Base-by-base conservation (phyloP, 192 early-diverging fungal species). In the Podila minutissima region DNA sequence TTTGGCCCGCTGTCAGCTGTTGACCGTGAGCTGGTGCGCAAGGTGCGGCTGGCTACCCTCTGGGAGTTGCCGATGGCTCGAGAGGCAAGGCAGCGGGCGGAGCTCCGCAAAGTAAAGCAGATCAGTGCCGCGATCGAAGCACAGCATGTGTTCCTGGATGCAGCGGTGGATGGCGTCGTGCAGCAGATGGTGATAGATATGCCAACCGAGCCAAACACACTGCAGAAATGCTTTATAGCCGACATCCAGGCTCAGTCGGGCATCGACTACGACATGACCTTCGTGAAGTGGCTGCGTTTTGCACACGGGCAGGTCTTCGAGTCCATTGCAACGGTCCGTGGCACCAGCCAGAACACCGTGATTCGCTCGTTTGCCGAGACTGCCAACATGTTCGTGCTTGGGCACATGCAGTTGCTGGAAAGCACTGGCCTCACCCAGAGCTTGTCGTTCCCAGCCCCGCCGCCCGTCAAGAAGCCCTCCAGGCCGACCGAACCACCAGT, bases 41-140 rank as follows among this genome's bases (percentile, higher is more conserved):
- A 66, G 26, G 64, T 66, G 20, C 64, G 64, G 28, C 49, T 66
- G 46, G 49, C 64, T 15, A 66, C 41, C 50, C 64, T 66, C 31
- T 66, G 64, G 64, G 64, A 66, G 64, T 32, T 66, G 64, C 64
- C 64, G 48, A 66, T 66, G 50, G 64, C 64, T 41, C 64, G 46
- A 51, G 64, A 66, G 64, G 64, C 64, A 11, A 66, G 0, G 49
- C 24, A 49, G 64, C 49, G 64, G 29, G 64, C 64, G 49, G 28
- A 55, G 64, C 12, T 41, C 49, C 29, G 41, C 64, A 66, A 53
- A 49, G 64, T 66, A 66, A 41, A 49, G 64, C 64, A 31, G 31
- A 66, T 66, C 64, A 66, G 64, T 20, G 64, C 48, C 19, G 19
- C 49, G 28, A 66, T 66, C 31, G 64, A 66, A 31, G 64, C 49